Evolutionary conservation across 192 early-diverging fungal genomes (phyloP).

Genomic region (Cladochytrium replicatum): DNA sequence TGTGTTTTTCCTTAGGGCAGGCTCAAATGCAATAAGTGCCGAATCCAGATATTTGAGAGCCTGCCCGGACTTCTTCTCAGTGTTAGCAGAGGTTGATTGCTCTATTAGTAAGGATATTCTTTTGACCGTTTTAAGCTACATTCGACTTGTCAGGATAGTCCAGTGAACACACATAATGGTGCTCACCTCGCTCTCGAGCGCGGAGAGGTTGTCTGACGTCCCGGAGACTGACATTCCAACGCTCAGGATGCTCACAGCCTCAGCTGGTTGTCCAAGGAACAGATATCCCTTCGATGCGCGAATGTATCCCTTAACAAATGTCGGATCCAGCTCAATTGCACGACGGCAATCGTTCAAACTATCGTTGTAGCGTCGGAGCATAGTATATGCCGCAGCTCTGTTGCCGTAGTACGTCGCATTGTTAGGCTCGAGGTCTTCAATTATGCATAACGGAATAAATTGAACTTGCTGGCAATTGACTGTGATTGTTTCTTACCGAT

Average conservation of each 20-base stretch:
- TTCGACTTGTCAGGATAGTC: neutral
- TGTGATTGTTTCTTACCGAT: slow-evolving; percentile 40
- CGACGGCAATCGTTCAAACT: slow-evolving; percentile 54
- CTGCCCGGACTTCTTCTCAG: slow-evolving; percentile 5
- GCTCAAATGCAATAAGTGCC: slow-evolving; percentile 33
- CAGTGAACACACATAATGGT: neutral
- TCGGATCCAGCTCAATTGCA: slow-evolving; percentile 47
- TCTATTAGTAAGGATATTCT: slow-evolving; percentile 1
- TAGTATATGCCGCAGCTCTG: slow-evolving; percentile 68
- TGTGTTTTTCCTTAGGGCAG: slow-evolving; percentile 10
- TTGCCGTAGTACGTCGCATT: slow-evolving; percentile 63
- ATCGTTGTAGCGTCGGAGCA: slow-evolving; percentile 49
- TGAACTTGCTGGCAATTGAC: neutral
- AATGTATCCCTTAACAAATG: slow-evolving; percentile 52
- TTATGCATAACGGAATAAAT: slow-evolving; percentile 5
- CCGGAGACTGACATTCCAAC: neutral
- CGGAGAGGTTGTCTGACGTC: slow-evolving; percentile 2
- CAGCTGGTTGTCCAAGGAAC: slow-evolving; percentile 55
- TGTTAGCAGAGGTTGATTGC: slow-evolving; percentile 5
- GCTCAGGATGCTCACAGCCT: slow-evolving; percentile 28
- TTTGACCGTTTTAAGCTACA: slow-evolving; percentile 2
- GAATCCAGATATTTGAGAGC: slow-evolving; percentile 24
- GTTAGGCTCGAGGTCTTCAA: slow-evolving; percentile 40
- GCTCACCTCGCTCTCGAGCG: slow-evolving; percentile 4
- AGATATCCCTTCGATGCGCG: slow-evolving; percentile 66